Conservation (phyloP, 345 rosid species). For the Citrus mangshanensis region DNA sequence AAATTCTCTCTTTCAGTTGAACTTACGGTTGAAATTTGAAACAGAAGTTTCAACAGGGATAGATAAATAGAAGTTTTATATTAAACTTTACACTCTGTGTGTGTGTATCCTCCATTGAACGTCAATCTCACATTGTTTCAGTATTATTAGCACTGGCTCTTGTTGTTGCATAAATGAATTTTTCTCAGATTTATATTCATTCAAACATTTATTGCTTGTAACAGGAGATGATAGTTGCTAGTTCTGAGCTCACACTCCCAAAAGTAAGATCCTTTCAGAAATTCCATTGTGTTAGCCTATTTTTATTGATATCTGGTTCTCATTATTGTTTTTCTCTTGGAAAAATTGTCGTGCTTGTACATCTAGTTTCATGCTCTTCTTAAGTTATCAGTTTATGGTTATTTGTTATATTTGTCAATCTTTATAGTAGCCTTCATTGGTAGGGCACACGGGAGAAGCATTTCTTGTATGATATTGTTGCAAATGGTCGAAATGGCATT, state of each 20-base stretch:
- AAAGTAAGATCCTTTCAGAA: constrained; percentile 40
- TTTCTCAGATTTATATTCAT: not conserved
- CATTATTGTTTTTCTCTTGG: not conserved
- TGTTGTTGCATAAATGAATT: not conserved
- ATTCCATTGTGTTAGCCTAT: constrained; percentile 1
- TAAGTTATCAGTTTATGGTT: not conserved
- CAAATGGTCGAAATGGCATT: constrained; percentile 95
- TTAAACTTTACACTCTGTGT: not conserved
- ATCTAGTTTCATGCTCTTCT: not conserved
- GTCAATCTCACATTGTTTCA: not conserved
- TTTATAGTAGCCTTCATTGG: constrained; percentile 12
- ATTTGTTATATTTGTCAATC: not conserved
- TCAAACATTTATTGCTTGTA: constrained; percentile 15
- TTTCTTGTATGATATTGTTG: constrained; percentile 92
- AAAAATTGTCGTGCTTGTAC: constrained; percentile 9
- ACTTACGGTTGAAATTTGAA: not conserved
- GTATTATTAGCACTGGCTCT: not conserved
- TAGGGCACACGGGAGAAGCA: constrained; percentile 61
- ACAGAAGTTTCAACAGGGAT: not conserved
- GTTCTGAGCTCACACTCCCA: constrained; percentile 52
- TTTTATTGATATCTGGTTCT: constrained; percentile 7
- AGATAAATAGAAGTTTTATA: not conserved
- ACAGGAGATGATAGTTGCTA: constrained; percentile 91
- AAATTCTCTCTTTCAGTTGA: not conserved
- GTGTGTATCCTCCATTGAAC: not conserved